phyloP scores from a whole-genome alignment of 78 protist species.

The Dictyostelium intermedium region DNA sequence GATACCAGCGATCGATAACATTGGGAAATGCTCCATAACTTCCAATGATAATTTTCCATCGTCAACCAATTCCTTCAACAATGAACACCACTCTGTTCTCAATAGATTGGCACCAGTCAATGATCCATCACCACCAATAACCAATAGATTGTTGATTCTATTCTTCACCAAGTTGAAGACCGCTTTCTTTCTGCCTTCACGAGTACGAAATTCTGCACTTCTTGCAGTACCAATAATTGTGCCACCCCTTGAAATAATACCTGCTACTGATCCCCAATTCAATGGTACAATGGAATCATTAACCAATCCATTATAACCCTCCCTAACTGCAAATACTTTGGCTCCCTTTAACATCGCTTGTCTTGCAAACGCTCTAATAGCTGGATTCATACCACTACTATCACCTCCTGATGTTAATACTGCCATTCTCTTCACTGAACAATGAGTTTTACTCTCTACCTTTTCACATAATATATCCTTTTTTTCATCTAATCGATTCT shows the following conservation, averaged over 20 bases:
- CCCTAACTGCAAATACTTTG: slow-evolving; percentile 75
- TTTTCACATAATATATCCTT: neutral
- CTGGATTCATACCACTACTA: slow-evolving; percentile 85
- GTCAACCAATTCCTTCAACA: slow-evolving; percentile 42
- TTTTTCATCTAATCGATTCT: neutral
- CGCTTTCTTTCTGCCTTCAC: slow-evolving; percentile 85
- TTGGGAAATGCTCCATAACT: neutral
- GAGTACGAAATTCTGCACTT: slow-evolving; percentile 75
- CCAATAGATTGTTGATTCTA: slow-evolving; percentile 75
- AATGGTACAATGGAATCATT: slow-evolving; percentile 63
- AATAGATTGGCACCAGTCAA: slow-evolving; percentile 88
- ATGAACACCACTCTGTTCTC: slow-evolving; percentile 74
- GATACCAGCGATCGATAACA: slow-evolving; percentile 78
- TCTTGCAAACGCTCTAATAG: slow-evolving; percentile 75
- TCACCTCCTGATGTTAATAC: slow-evolving; percentile 84
- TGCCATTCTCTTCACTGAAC: slow-evolving; percentile 38
- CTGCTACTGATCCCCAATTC: slow-evolving; percentile 68
- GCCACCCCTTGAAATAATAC: slow-evolving; percentile 82
- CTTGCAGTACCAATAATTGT: slow-evolving; percentile 91
- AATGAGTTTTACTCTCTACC: neutral
- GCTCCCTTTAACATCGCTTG: slow-evolving; percentile 50
- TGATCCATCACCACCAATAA: slow-evolving; percentile 91
- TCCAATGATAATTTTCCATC: neutral
- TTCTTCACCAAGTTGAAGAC: slow-evolving; percentile 78
- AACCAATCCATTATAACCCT: slow-evolving; percentile 89